Evolutionary conservation across 495 filamentous ascomycete genomes (phyloP).

Genomic region (Neurospora cerealis): DNA sequence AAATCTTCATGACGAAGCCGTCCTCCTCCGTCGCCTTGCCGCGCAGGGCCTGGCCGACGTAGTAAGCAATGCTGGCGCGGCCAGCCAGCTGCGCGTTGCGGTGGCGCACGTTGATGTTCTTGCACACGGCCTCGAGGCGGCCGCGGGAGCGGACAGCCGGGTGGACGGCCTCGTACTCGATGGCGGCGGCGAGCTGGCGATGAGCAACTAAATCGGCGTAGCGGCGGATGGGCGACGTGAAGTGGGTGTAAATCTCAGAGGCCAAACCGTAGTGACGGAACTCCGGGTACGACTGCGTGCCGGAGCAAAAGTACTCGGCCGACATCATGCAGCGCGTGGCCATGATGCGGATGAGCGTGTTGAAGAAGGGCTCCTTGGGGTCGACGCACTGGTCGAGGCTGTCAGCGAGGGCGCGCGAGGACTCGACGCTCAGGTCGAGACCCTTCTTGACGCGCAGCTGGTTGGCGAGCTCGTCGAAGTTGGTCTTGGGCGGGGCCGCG

Average conservation of each 20-base stretch:
- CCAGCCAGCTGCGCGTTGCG: constrained; percentile 94
- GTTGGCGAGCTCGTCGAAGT: constrained; percentile 87
- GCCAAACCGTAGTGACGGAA: constrained; percentile 96
- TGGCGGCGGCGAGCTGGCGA: constrained; percentile 88
- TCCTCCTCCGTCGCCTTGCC: constrained; percentile 75
- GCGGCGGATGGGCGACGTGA: constrained; percentile 91
- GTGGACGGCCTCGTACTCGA: constrained; percentile 78
- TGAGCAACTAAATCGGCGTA: constrained; percentile 94
- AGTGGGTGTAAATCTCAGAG: constrained; percentile 95
- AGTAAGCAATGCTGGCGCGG: constrained; percentile 88
- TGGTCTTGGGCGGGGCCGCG: constrained; percentile 81
- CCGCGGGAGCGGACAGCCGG: constrained; percentile 63
- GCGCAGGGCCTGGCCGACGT: constrained; percentile 91
- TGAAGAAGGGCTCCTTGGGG: constrained; percentile 86
- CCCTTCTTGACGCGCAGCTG: constrained; percentile 79
- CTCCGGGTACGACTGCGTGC: constrained; percentile 82
- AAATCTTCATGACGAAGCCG: constrained; percentile 92
- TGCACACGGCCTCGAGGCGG: constrained; percentile 85
- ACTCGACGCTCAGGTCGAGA: constrained; percentile 68
- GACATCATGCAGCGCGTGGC: constrained; percentile 99
- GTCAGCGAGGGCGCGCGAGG: constrained; percentile 81
- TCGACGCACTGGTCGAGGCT: constrained; percentile 81
- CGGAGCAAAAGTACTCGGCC: constrained; percentile 94
- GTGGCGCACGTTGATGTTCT: constrained; percentile 95
- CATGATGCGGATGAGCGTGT: constrained; percentile 92